Evolutionary conservation across 352 stramenopile species (phyloP).

Genomic region (Thraustochytrium sp.): DNA sequence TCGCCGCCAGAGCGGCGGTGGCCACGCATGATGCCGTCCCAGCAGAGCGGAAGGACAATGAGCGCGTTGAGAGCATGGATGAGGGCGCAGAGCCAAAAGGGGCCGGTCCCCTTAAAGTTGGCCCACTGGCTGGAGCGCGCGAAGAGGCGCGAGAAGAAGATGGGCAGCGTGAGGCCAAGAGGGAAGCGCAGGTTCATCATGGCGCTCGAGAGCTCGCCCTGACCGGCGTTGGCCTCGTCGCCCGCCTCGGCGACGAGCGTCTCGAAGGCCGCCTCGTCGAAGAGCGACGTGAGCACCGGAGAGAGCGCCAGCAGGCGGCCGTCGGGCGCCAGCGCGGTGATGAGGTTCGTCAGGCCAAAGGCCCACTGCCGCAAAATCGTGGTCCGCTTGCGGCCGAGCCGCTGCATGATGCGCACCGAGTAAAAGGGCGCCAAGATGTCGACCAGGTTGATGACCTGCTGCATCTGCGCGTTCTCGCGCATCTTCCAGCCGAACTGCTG

Average conservation of each 20-base stretch:
- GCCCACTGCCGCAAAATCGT: neutral
- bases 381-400: neutral
- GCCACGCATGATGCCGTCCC: too few species aligned
- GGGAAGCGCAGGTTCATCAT: slow-evolving; percentile 35
- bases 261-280: slow-evolving; percentile 9
- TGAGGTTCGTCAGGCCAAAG: neutral
- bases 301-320: neutral
- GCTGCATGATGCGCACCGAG: neutral
- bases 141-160: slow-evolving; percentile 18
- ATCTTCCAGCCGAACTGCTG: slow-evolving; percentile 6
- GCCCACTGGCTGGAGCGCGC: neutral
- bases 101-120: neutral
- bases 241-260: neutral
- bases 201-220: neutral
- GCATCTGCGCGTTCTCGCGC: slow-evolving; percentile 15
- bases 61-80: neutral
- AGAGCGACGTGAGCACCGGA: neutral
- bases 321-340: neutral
- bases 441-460: slow-evolving; percentile 11
- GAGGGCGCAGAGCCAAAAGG: neutral
- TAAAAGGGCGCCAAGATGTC: slow-evolving; percentile 16
- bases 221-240: neutral
- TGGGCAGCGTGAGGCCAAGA: slow-evolving; percentile 6
- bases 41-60: neutral
- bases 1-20: too few species aligned